Base-by-base conservation (phyloP, 73 alveolate genomes). In the Stentor roeselii region DNA sequence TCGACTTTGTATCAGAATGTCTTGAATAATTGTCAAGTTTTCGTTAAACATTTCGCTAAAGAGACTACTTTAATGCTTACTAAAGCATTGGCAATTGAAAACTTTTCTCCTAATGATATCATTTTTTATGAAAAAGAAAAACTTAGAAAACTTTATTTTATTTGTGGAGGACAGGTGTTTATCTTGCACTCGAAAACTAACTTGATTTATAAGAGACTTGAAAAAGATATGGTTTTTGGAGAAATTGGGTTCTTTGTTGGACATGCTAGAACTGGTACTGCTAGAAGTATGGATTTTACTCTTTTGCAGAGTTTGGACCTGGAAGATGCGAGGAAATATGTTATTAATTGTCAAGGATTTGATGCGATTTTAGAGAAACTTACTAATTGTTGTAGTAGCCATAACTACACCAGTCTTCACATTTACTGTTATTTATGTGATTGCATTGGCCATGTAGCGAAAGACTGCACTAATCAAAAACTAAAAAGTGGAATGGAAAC, bases 341-440 rank as follows among this genome's bases (percentile, higher is more conserved):
- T 67, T 67, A 15, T 14, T 27, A 85, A 78, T 60, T 75, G 59
- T 78, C 86, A 34, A 80, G 88, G 3, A 85, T 15, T 35, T 35
- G 11, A 14, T 30, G 42, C n/a, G 32, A 15, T 67, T 67, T 32
- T 32, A 15, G 37, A 31, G 11, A 15, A 32, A 15, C 15, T 30
- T 31, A 67, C 11, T 15, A 0, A 1, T 0, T 32, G 31, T 14
- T 32, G 42, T 67, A 31, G 31, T n/a, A 31, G 32, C 32, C n/a
- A 31, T 31, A 35, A 67, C 31, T 67, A 67, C 32, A 32, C 11
- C n/a, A 35, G 11, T 67, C 32, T 67, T 21, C 60, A 50, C 0
- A 67, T 67, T 15, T 15, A 35, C 11, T 67, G 82, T 50, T 67
- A 67, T 67, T 30, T 67, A 15, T 67, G 82, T 2, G 31, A 2